Evolutionary conservation across 371 early-diverging fungal species (phyloP), one percentile per base, ranked within the genome.

Genomic region (Rhizomucor miehei): DNA sequence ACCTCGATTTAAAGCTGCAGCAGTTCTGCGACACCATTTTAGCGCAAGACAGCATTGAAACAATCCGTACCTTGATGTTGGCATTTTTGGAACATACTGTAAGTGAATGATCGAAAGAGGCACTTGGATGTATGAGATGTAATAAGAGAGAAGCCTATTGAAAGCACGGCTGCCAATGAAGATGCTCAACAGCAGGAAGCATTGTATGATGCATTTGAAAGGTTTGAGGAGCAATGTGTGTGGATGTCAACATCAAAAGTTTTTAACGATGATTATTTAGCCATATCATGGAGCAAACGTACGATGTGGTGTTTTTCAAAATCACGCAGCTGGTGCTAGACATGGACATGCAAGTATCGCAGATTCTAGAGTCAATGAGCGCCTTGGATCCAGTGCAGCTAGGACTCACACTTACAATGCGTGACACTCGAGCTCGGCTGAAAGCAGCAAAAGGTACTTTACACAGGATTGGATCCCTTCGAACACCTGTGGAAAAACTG

Each of bases 281-380:
- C 41, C 64, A 78, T 50, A 57, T 83, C 13, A 77, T 80, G 81
- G 81, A 83, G 45, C 63, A 71, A 16, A 80, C 74, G 1, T 83
- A 83, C 41, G 83, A 83, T 49, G 74, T 81, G 34, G 71, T 75
- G 1, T 83, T 83, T 48, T 83, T 79, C 64, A 77, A 72, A 40
- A 72, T 83, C 52, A 73, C 79, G 0, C 69, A 71, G 34, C 48
- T 72, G 14, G 45, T 73, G 25, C 67, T 73, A 13, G 47, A 55
- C 0, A 53, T 67, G 20, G 83, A 83, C 40, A 52, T 60, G 52
- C 59, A 68, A 6, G 54, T 81, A 14, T 56, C 69, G 4, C 51
- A 55, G 8, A 68, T 72, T 0, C 59, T 77, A 21, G 67, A 75
- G 14, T 62, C 63, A 2, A 73, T 80, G 48, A 61, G 67, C 17